Evolutionary conservation across 768 basidiomycete genomes (phyloP).

Genomic region (Lentinus tigrinus): DNA sequence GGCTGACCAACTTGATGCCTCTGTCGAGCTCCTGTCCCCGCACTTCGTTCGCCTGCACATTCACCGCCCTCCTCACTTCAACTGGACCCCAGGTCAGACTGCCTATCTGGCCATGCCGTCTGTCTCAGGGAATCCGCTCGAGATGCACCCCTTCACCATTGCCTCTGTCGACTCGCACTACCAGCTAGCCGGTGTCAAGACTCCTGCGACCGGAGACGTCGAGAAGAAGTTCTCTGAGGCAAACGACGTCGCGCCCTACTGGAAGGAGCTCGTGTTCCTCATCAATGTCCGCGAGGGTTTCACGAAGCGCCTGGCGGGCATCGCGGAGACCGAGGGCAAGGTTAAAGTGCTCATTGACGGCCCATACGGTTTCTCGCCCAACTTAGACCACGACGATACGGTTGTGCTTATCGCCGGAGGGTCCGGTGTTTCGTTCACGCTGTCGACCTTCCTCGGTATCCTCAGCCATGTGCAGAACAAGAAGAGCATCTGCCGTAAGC

Average conservation of each 20-base stretch:
- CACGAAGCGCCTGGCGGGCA: constrained; percentile 46
- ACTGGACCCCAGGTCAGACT: constrained; percentile 54
- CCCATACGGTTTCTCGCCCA: constrained; percentile 50
- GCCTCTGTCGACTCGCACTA: constrained; percentile 25
- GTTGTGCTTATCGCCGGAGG: constrained; percentile 53
- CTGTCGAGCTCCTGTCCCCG: constrained; percentile 43
- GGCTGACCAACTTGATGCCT: constrained; percentile 32
- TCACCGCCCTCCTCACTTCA: constrained; percentile 44
- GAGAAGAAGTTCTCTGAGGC: constrained; percentile 12
- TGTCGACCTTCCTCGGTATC: constrained; percentile 44
- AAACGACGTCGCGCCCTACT: constrained; percentile 3
- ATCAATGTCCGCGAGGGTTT: constrained; percentile 60
- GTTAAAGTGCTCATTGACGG: constrained; percentile 57
- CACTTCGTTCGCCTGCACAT: constrained; percentile 48
- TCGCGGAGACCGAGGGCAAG: constrained; percentile 29
- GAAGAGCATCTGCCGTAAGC: constrained; percentile 28
- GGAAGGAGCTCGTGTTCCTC: constrained; percentile 53
- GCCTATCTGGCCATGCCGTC: constrained; percentile 51
- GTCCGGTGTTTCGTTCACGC: constrained; percentile 47
- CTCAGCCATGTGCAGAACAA: constrained; percentile 33
- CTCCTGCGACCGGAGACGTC: not conserved
- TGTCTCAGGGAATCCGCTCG: constrained; percentile 43
- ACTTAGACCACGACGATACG: constrained; percentile 41
- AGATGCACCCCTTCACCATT: constrained; percentile 66
- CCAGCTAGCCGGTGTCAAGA: constrained; percentile 2